Percentiles rank a stretch among this genome's conserved stretches.
Conservation (phyloP, 176 grass and related monocot genomes). For the barley (Hordeum vulgare) region MorexV3_pseudomolecules_assembly NC_058524.1:480282372-480282871, state of each 20-base stretch:
- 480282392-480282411: neutral
- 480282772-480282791: too few relatives aligned
- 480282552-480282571: neutral
- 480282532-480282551: constrained; percentile 10
- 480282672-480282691: neutral
- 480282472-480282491: constrained; percentile 5
- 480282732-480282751: neutral
- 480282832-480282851: neutral
- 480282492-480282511: constrained; percentile 16
- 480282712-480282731: neutral
- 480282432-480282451: neutral
- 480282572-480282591: neutral
- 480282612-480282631: neutral
- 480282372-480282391: neutral
- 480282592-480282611: neutral
- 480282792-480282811: neutral
- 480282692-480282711: neutral
- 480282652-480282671: constrained; percentile 12
- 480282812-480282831: neutral
- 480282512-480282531: constrained; percentile 28
- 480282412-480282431: neutral
- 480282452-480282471: neutral
- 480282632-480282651: constrained; percentile 4
- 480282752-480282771: neutral
- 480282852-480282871: neutral